phyloP scores from a whole-genome alignment of 306 rosid genomes.

The Fragaria vesca region DNA sequence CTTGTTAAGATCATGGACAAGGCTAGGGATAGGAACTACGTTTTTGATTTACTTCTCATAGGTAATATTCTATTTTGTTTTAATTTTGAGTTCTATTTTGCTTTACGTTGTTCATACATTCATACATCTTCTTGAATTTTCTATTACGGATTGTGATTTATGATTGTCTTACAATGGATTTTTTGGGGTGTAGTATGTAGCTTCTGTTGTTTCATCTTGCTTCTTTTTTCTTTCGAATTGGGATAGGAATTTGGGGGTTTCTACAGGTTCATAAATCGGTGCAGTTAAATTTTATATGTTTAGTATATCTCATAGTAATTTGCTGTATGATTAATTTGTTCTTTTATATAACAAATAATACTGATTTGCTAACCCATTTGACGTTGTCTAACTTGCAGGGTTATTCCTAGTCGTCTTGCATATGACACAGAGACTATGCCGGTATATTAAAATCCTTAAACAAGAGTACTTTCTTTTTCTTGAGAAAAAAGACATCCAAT shows the following conservation, averaged over 20 bases:
- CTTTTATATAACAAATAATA: background rate
- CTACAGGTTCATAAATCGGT: background rate
- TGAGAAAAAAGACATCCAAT: background rate
- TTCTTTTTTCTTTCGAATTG: background rate
- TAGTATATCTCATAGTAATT: background rate
- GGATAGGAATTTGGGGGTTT: background rate
- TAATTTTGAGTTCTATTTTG: background rate
- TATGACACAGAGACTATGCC: constrained; percentile 3
- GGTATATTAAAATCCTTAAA: background rate
- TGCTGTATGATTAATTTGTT: background rate
- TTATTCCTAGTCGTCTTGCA: background rate
- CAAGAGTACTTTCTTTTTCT: constrained; percentile 1
- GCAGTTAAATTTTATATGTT: no score
- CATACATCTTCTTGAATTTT: background rate
- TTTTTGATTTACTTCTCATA: background rate
- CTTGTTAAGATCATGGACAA: background rate
- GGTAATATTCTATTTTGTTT: background rate
- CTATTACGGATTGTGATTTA: background rate
- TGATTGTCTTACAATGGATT: background rate
- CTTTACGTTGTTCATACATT: no score
- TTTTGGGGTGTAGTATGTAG: no score
- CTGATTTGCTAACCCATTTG: background rate
- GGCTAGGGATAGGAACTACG: background rate
- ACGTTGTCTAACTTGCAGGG: background rate
- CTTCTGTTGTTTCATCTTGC: background rate